These are phyloP conservation scores for Russula abietina DNA, from an alignment of 768 basidiomycete genomes.

Conservation along the genomic window DNA sequence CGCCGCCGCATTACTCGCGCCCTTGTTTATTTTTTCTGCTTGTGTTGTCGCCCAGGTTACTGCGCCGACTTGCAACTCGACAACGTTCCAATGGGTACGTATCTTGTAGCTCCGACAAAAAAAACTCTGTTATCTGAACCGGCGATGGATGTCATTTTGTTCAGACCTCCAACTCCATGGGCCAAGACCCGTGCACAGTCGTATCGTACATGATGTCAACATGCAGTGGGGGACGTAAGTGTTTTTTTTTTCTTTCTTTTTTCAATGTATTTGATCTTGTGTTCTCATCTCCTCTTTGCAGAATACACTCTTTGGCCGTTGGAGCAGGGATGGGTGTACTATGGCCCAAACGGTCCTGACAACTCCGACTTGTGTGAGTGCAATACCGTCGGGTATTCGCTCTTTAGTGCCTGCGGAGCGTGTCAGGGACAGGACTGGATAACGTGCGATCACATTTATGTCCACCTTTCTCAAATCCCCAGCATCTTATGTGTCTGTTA, in stretches of 20 bases:
- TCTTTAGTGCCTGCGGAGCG: background rate
- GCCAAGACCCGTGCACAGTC: background rate
- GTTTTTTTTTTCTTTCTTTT: background rate
- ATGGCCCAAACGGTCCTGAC: background rate
- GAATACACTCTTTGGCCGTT: no score
- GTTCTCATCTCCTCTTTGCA: background rate
- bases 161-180: background rate
- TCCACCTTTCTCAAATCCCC: background rate
- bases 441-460: background rate
- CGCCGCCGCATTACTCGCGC: background rate
- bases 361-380: background rate
- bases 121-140: background rate
- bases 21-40: background rate
- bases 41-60: background rate
- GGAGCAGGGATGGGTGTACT: background rate
- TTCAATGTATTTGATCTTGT: background rate
- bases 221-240: background rate
- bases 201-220: background rate
- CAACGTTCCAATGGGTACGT: background rate
- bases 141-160: background rate
- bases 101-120: background rate
- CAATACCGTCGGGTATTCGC: conserved; percentile 1
- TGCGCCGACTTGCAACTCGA: background rate
- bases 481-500: background rate
- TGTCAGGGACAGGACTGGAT: background rate